Percentiles rank a stretch among this genome's conserved stretches.
phyloP scores from a whole-genome alignment of 2,329 filamentous ascomycete species.

The Penicillium sp. region DNA sequence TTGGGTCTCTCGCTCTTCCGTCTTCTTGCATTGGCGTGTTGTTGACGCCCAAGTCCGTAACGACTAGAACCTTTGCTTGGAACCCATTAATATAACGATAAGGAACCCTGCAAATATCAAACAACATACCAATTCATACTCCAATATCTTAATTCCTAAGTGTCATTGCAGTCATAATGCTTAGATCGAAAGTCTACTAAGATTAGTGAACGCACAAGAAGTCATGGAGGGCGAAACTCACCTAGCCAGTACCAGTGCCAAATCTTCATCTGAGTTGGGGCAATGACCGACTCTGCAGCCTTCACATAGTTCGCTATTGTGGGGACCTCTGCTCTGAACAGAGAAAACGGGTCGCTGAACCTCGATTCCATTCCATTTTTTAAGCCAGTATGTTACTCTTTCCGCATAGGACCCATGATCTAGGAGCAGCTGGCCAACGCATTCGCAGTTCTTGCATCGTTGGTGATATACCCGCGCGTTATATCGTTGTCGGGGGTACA shows the following conservation, averaged over 20 bases:
- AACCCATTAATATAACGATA: no score
- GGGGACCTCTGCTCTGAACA: slow-evolving; percentile 25
- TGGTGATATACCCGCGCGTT: slow-evolving; percentile 13
- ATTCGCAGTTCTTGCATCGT: slow-evolving; percentile 9
- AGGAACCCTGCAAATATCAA: no score
- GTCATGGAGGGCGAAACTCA: slow-evolving; percentile 12
- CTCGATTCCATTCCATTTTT: slow-evolving; percentile 10
- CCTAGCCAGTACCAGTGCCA: slow-evolving; percentile 15
- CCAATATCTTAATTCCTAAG: no score
- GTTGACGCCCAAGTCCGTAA: no score
- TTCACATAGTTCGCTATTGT: slow-evolving; percentile 52
- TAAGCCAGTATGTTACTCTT: slow-evolving; percentile 11
- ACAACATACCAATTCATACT: no score
- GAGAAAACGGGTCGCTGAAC: slow-evolving; percentile 4
- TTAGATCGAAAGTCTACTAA: slow-evolving; percentile 12
- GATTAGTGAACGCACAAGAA: slow-evolving; percentile 14
- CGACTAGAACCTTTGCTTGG: no score
- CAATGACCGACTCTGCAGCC: slow-evolving; percentile 49
- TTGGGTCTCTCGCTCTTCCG: no score
- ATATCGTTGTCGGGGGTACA: slow-evolving; percentile 10
- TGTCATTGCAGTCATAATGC: no score
- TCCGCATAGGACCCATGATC: slow-evolving; percentile 7
- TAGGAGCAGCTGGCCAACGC: slow-evolving; percentile 4
- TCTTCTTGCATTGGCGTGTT: no score
- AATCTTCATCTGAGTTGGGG: slow-evolving; percentile 13